Percentiles rank a stretch among this genome's conserved stretches.
Conservation (phyloP, 202 grass and related monocot genomes). For the Eragrostis tef region DNA sequence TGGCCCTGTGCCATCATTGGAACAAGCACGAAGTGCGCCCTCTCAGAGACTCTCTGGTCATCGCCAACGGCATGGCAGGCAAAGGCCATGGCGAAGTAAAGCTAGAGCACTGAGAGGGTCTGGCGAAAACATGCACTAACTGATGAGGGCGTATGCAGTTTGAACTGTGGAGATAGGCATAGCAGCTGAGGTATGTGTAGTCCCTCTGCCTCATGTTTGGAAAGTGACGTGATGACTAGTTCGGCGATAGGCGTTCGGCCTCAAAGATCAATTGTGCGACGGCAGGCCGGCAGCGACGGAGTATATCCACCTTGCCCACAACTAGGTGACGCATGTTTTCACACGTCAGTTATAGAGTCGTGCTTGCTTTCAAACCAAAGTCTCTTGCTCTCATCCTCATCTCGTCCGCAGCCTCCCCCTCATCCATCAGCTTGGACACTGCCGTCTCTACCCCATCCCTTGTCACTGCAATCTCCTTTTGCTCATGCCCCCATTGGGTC, state of each 20-base stretch:
- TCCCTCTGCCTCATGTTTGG: not conserved
- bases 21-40: constrained; percentile 59
- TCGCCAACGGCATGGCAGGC: not conserved
- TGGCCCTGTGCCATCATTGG: constrained; percentile 65
- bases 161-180: not conserved
- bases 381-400: constrained; percentile 60
- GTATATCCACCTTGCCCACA: not conserved
- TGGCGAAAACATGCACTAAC: not conserved
- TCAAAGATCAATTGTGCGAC: not conserved
- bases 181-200: not conserved
- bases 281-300: not conserved
- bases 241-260: too few relatives aligned
- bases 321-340: constrained; percentile 14
- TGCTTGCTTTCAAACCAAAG: constrained; percentile 46
- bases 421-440: constrained; percentile 59
- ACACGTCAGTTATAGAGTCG: not conserved
- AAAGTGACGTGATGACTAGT: not conserved
- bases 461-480: constrained; percentile 50
- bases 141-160: not conserved
- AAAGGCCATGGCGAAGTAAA: constrained; percentile 32
- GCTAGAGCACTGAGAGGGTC: not conserved
- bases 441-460: constrained; percentile 53
- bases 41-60: not conserved
- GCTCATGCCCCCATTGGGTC: constrained; percentile 36
- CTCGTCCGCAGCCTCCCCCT: constrained; percentile 47